These are phyloP conservation scores for Russula vinacea DNA, from an alignment of 768 basidiomycete genomes.

Conservation along the genomic window DNA sequence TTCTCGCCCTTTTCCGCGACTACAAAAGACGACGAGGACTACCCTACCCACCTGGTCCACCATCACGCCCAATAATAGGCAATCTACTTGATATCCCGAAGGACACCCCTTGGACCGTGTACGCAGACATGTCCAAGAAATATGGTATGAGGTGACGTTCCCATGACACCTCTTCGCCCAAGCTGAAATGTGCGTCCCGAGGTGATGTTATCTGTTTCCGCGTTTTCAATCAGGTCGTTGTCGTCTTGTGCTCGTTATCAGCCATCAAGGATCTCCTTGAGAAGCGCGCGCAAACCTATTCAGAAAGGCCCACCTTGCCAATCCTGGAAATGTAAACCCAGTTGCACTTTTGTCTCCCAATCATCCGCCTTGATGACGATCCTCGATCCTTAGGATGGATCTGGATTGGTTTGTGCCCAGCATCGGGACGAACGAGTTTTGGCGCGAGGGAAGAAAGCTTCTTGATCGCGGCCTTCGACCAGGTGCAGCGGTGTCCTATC, in stretches of 20 bases:
- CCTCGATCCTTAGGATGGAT: not conserved
- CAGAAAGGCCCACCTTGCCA: constrained; percentile 14
- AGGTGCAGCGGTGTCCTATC: not conserved
- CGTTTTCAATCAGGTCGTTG: constrained; percentile 46
- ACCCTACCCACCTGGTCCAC: constrained; percentile 13
- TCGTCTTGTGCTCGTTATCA: constrained; percentile 48
- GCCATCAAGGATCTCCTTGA: constrained; percentile 50
- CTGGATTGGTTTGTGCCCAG: not conserved
- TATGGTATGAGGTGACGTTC: not conserved
- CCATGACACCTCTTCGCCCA: not conserved
- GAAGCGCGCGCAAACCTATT: constrained; percentile 41
- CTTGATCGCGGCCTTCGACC: constrained; percentile 11
- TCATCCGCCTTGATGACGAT: not conserved
- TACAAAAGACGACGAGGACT: not conserved
- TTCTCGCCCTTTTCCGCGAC: not conserved
- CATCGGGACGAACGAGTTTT: not conserved
- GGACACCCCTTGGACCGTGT: not conserved
- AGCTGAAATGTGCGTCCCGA: not conserved
- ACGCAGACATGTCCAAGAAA: constrained; percentile 4
- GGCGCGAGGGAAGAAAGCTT: constrained; percentile 9
- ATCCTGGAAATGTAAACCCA: constrained; percentile 5
- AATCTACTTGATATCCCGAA: constrained; percentile 14
- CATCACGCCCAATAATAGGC: constrained; percentile 2
- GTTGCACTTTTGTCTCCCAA: not conserved
- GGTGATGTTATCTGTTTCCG: constrained; percentile 29